Evolutionary conservation across 2,329 filamentous ascomycete genomes (phyloP), one percentile per base, ranked within the genome.

Genomic region (Elsinoe australis): DNA sequence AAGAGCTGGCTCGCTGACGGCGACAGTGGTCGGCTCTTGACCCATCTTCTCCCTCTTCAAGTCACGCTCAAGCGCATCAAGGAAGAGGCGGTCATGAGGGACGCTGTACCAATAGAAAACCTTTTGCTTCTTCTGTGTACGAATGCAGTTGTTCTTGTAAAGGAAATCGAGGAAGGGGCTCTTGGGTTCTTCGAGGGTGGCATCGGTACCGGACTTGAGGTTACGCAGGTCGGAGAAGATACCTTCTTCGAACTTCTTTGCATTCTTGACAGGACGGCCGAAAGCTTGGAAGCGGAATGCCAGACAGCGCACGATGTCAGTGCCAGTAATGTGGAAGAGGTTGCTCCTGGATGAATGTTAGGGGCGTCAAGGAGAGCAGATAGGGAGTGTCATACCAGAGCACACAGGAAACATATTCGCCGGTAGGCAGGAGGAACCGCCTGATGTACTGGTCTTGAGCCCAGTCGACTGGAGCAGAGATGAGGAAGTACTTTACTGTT

Each of bases 91-190:
- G 69, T 98, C 92, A 67, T 98, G 92, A 1, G 92, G 92, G 39
- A 98, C 92, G 72, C 89, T 95, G 71, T 96, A 98, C 92, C 92
- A 98, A 73, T 96, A 98, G 64, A 98, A 98, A 56, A 98, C 92
- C 75, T 98, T 98, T 65, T 98, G 92, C 78, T 98, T 98, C 81
- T 98, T 98, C 70, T 98, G 92, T 29, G 92, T 98, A 59, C 92
- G 83, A 59, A 98, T 98, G 77, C 92, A 98, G 75, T 98, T 98
- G 79, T 98, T 98, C 78, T 98, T 98, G 80, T 98, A 98, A 35
- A 98, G 76, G 67, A 96, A 98, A 69, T 98, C 92, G 53, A 98
- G 79, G 71, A 98, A 98, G 1, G 86, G 83, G 71, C 90, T 96
- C 77, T 98, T 98, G 49, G 92, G 92, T 73, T 98, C 92, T 71